Evolutionary conservation across 192 early-diverging fungal species (phyloP).

Genomic region (Neocallimastix lanati): DNA sequence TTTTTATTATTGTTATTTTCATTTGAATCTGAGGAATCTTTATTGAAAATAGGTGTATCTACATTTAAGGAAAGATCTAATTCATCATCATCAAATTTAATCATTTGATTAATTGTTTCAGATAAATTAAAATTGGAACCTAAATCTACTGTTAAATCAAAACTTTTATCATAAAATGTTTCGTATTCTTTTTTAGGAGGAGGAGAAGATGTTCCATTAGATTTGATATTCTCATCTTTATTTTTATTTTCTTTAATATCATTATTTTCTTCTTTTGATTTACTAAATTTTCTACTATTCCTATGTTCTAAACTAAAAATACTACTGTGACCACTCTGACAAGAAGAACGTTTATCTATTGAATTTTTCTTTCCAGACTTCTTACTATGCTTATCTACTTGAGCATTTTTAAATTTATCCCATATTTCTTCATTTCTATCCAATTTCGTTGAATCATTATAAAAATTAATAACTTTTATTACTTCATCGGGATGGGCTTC

Average conservation of each 20-base stretch:
- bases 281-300: too few species aligned
- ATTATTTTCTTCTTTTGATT: too few species aligned
- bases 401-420: constrained; percentile 18
- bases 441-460: constrained; percentile 35
- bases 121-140: background rate
- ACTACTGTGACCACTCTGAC: too few species aligned
- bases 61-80: background rate
- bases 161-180: background rate
- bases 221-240: too few species aligned
- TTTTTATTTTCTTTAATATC: too few species aligned
- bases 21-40: too few species aligned
- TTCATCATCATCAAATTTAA: background rate
- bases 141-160: background rate
- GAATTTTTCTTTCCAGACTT: background rate
- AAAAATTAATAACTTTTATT: constrained; percentile 66
- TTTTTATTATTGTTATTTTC: too few species aligned
- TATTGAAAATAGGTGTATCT: background rate
- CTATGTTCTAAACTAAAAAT: too few species aligned
- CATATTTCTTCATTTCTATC: constrained; percentile 19
- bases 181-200: background rate
- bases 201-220: too few species aligned
- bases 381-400: background rate
- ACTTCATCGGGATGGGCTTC: constrained; percentile 77
- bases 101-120: background rate
- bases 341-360: too few species aligned